Conservation (phyloP, 305 asterid species). For the Solanum hybrid region DNA sequence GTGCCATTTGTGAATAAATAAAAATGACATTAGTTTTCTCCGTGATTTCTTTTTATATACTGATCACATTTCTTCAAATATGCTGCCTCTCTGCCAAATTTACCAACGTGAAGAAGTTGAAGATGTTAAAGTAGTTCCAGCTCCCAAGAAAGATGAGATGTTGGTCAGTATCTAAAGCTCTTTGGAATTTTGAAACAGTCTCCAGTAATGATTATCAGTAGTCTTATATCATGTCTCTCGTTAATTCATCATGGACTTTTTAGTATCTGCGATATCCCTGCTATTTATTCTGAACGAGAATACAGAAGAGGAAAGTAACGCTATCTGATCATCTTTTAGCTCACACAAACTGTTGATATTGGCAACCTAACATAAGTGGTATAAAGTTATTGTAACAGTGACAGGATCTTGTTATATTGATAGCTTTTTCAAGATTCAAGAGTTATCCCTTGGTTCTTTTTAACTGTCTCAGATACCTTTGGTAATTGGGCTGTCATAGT, state of each 20-base stretch:
- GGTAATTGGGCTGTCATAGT: background rate
- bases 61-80: background rate
- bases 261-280: background rate
- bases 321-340: background rate
- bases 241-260: background rate
- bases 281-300: background rate
- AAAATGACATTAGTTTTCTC: background rate
- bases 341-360: background rate
- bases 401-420: background rate
- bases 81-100: conserved; percentile 31
- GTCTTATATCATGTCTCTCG: background rate
- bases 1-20: background rate
- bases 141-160: conserved; percentile 46
- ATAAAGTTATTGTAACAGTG: background rate
- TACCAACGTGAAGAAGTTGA: conserved; percentile 75
- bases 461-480: background rate
- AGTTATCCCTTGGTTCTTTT: background rate
- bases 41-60: background rate
- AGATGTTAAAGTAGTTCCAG: conserved; percentile 58
- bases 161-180: conserved; percentile 45
- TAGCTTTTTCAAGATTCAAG: background rate
- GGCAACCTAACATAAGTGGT: background rate
- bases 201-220: background rate
- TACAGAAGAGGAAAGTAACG: background rate
- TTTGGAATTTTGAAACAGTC: background rate